Evolutionary conservation across 2,329 filamentous ascomycete species (phyloP), one percentile per base, ranked within the genome.

Genomic region (Diplodia seriata): DNA sequence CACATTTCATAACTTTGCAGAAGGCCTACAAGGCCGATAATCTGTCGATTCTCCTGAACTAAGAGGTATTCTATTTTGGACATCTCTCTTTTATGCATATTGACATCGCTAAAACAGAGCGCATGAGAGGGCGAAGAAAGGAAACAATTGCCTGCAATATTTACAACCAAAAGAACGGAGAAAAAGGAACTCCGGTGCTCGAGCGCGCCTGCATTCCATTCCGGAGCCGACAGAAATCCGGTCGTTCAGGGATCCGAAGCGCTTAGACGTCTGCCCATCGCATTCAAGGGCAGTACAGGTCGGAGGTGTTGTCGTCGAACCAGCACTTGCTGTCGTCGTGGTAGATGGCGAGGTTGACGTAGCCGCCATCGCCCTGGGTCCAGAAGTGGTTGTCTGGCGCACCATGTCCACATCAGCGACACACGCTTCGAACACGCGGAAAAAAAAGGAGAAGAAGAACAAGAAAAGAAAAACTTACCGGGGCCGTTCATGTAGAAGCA

Each of bases 371-470:
- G 36, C 66, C 66, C n/a, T 67, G 26, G 36, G 26, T 53, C 47
- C 36, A 54, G 66, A 67, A 67, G 55, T 67, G 66, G 66, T 67
- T 67, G 66, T 67, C 66, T 51, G 29, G n/a, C n/a, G n/a, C n/a
- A n/a, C n/a, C n/a, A n/a, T 1, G 26, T 26, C 26, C 26, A 26
- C 26, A 26, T 26, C 26, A 26, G 26, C 26, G 26, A 26, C 26
- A 26, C 26, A 26, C 26, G 26, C 26, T 26, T 23, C 26, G 26
- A 26, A 26, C 26, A 26, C 26, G 26, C 26, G 8, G 4, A 33
- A 33, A 33, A 8, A 33, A 6, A 33, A 33, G 31, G 9, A 1
- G 31, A 33, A 33, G 31, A 9, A 1, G n/a, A n/a, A n/a, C n/a
- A n/a, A n/a, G 4, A 53, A 15, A 20, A 20, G 23, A 11, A 33